Evolutionary conservation across 2,329 filamentous ascomycete genomes (phyloP).

Genomic region (Scopulariopsis brevicaulis): DNA sequence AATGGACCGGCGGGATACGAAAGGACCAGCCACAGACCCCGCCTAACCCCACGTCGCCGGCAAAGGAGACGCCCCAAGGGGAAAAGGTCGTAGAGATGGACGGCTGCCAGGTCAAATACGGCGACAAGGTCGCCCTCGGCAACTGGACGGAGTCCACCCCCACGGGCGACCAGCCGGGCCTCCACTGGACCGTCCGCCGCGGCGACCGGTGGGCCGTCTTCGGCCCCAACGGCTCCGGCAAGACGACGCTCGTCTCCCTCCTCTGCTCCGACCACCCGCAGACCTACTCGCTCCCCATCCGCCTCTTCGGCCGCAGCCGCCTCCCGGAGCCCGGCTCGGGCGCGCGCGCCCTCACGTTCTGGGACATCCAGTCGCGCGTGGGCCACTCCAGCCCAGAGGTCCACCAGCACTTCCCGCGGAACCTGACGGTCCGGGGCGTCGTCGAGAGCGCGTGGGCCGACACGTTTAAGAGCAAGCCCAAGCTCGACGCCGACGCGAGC

Average conservation of each 20-base stretch:
- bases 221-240: constrained; percentile 88
- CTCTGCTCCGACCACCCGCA: constrained; percentile 95
- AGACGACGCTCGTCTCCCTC: constrained; percentile 86
- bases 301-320: constrained; percentile 71
- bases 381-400: constrained; percentile 93
- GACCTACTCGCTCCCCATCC: constrained; percentile 79
- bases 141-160: constrained; percentile 58
- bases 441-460: constrained; percentile 85
- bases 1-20: constrained; percentile 26
- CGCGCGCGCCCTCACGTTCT: constrained; percentile 69
- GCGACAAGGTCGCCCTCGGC: constrained; percentile 65
- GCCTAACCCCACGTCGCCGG: constrained; percentile 21
- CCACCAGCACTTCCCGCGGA: constrained; percentile 80
- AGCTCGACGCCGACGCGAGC: constrained; percentile 43
- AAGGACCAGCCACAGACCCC: constrained; percentile 38
- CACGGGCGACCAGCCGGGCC: constrained; percentile 43
- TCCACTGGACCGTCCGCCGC: constrained; percentile 72
- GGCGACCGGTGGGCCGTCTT: constrained; percentile 90
- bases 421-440: constrained; percentile 59
- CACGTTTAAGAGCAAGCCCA: constrained; percentile 65
- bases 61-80: constrained; percentile 22
- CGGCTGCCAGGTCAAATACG: constrained; percentile 73
- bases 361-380: constrained; percentile 81
- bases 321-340: constrained; percentile 60
- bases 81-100: constrained; percentile 79